Percentiles rank a stretch among this genome's conserved stretches.
Conservation (phyloP, 2,329 filamentous ascomycete species). For the Pezicula rhizophila region DNA sequence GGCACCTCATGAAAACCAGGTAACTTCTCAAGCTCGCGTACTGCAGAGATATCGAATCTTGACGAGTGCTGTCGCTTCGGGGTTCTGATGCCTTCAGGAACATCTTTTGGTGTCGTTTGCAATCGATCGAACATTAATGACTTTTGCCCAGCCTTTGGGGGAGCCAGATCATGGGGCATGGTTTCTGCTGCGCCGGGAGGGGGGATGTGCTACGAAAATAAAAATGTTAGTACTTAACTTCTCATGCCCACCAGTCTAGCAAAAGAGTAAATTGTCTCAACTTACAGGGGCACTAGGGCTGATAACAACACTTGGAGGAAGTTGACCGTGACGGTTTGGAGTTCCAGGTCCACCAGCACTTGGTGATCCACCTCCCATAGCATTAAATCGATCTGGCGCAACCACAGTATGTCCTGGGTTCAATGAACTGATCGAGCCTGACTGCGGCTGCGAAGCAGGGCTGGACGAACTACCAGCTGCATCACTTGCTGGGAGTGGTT, state of each 20-base stretch:
- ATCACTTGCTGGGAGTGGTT: conserved; percentile 61
- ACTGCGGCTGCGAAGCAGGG: conserved; percentile 23
- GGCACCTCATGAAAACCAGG: conserved; percentile 97
- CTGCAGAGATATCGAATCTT: conserved; percentile 93
- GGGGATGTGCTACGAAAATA: conserved; percentile 66
- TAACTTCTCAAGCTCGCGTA: conserved; percentile 93
- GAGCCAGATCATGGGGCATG: conserved; percentile 94
- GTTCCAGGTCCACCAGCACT: conserved; percentile 46
- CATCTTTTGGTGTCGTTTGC: conserved; percentile 91
- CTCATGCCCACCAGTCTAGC: background rate
- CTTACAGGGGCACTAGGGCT: conserved; percentile 89
- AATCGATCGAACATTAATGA: conserved; percentile 82
- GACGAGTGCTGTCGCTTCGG: conserved; percentile 97
- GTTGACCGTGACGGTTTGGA: conserved; percentile 54
- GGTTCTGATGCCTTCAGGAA: conserved; percentile 89
- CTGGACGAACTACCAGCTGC: conserved; percentile 14
- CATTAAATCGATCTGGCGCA: conserved; percentile 38
- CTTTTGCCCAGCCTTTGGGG: conserved; percentile 87
- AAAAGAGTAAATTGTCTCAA: conserved; percentile 11
- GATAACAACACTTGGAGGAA: conserved; percentile 86
- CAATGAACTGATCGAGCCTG: conserved; percentile 24
- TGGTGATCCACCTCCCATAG: conserved; percentile 30
- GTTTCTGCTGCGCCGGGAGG: conserved; percentile 92
- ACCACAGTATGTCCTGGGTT: conserved; percentile 23
- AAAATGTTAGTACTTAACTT: background rate